Conservation (phyloP, 441 rosid species). For the Mallotus repandus region DNA sequence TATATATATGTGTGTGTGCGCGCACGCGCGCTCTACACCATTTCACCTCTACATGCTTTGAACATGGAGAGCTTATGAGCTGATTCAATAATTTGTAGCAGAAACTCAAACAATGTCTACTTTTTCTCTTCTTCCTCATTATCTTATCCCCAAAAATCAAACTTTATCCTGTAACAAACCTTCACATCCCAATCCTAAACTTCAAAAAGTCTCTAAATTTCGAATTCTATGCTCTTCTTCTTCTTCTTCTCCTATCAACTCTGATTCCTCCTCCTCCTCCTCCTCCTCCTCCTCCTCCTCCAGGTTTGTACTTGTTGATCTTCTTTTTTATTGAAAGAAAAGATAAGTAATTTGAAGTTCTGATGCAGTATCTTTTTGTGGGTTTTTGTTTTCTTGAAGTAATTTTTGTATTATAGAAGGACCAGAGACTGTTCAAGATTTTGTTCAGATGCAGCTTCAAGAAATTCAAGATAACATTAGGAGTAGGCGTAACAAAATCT, state of each 20-base stretch:
- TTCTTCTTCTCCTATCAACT: conserved; percentile 28
- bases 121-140: conserved; percentile 29
- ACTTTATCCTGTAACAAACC: not conserved
- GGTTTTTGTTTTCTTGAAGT: conserved; percentile 33
- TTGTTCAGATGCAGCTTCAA: conserved; percentile 78
- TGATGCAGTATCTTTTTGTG: not conserved
- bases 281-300: no score
- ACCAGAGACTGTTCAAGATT: conserved; percentile 83
- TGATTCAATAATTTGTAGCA: no score
- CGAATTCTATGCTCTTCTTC: conserved; percentile 39
- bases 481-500: conserved; percentile 88
- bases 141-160: conserved; percentile 15
- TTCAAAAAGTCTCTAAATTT: conserved; percentile 8
- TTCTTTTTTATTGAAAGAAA: not conserved
- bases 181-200: conserved; percentile 20
- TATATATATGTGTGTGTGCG: no score
- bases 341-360: not conserved
- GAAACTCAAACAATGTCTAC: conserved; percentile 23
- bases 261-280: conserved; percentile 46
- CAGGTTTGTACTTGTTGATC: conserved; percentile 14
- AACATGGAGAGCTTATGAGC: no score
- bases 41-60: no score
- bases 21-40: no score
- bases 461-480: conserved; percentile 81
- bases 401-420: conserved; percentile 94